Conservation (phyloP, 108 stramenopile genomes). For the Chaetoceros tenuissimus region DNA sequence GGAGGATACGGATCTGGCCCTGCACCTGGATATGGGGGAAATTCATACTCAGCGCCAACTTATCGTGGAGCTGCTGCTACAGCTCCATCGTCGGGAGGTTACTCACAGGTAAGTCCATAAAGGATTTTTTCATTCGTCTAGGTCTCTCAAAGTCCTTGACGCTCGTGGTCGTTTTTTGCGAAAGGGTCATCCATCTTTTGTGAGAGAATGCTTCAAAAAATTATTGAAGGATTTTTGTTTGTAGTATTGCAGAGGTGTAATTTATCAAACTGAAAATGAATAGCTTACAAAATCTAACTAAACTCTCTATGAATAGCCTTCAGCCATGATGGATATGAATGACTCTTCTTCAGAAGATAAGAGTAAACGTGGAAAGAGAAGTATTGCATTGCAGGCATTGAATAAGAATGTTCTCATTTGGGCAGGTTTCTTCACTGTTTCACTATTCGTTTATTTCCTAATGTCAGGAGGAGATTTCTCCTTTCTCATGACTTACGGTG, state of each 20-base stretch:
- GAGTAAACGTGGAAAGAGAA: conserved; percentile 57
- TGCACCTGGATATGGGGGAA: neutral
- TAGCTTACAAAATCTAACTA: too few species aligned
- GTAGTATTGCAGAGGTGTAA: too few species aligned
- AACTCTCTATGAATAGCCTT: too few species aligned
- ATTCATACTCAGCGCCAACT: conserved; percentile 20
- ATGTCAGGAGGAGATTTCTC: conserved; percentile 95
- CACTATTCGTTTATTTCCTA: conserved; percentile 87
- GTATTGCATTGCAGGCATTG: conserved; percentile 72
- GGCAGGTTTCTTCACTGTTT: conserved; percentile 87
- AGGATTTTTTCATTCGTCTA: neutral
- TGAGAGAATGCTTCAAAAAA: too few species aligned
- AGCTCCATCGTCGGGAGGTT: neutral
- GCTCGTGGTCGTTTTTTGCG: too few species aligned
- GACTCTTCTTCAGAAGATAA: conserved; percentile 46
- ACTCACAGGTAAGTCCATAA: neutral
- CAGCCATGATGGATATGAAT: too few species aligned
- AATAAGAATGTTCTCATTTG: conserved; percentile 86
- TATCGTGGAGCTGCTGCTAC: conserved; percentile 6
- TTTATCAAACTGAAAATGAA: too few species aligned
- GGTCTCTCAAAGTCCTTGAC: neutral
- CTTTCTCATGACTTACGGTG: conserved; percentile 96
- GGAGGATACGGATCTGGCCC: conserved; percentile 5
- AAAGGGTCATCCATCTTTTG: too few species aligned
- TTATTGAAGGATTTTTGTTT: too few species aligned